Percentiles rank a stretch among this genome's conserved stretches.
These are phyloP conservation scores for Trametes cinnabarina DNA, from an alignment of 768 basidiomycete species.

Conservation along the genomic window DNA sequence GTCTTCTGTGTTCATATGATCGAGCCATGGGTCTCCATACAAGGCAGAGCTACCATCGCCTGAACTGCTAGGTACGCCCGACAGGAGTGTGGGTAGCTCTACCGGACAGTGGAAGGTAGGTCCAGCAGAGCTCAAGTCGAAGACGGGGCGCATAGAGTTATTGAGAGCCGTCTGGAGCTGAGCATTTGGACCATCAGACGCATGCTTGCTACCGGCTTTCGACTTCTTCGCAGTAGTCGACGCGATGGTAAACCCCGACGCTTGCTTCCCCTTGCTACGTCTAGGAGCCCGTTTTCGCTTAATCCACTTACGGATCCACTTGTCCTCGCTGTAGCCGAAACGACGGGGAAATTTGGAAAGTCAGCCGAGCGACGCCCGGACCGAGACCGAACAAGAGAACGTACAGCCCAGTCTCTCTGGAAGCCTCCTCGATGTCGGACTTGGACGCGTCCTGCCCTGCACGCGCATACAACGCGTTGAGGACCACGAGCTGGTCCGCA, in stretches of 20 bases:
- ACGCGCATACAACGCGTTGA: constrained; percentile 11
- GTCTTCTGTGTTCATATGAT: not conserved
- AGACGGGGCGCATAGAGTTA: not conserved
- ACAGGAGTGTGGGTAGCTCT: too few species aligned
- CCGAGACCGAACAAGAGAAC: constrained; percentile 3
- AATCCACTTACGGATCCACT: constrained; percentile 27
- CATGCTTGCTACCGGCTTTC: not conserved
- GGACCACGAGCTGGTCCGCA: constrained; percentile 7
- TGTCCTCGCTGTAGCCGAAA: constrained; percentile 11
- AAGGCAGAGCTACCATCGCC: not conserved
- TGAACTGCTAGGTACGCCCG: not conserved
- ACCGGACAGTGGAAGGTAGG: not conserved
- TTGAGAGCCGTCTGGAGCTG: not conserved
- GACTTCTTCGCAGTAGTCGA: not conserved
- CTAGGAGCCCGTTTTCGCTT: constrained; percentile 8
- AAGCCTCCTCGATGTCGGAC: constrained; percentile 14
- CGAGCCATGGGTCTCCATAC: not conserved
- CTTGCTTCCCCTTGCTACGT: not conserved
- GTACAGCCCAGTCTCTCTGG: constrained; percentile 22
- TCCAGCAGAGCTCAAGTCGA: not conserved
- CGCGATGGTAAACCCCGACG: not conserved
- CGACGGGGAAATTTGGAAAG: not conserved
- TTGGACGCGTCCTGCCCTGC: constrained; percentile 8
- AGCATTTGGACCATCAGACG: not conserved
- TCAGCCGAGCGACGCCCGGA: not conserved